Evolutionary conservation across 1,284 basidiomycete species (phyloP), one percentile per base, ranked within the genome.

Genomic region (Dichomitus squalens): DNA sequence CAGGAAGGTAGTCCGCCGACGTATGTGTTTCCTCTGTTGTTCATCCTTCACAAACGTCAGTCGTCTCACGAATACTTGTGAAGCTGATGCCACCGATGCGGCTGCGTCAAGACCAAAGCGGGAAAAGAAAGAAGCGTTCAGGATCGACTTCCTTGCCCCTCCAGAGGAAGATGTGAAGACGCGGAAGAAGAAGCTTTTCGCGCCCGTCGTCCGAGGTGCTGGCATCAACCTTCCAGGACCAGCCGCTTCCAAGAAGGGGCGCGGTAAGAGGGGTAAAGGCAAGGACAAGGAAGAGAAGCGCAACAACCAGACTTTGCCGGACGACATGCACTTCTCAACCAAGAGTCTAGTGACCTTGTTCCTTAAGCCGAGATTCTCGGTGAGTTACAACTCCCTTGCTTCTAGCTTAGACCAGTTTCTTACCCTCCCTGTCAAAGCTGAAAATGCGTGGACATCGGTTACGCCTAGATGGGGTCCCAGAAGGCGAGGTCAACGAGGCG

Each of bases 291-390:
- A 85, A 65, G 61, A 59, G 41, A 90, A 84, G 75, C 86, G 84
- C 40, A 87, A 91, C 56, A 86, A 93, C 57, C 90, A 94, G 68
- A 83, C 88, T 7, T 79, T 99, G 49, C 96, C 96, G 1, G 95
- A 98, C 67, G 96, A 99, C 72, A 97, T 96, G 87, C 96, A 98
- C 73, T 99, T 99, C 72, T 92, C 89, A 51, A 93, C 89, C 68
- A 82, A 88, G 62, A 92, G 96, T 67, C 81, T 99, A 7, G 82
- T 99, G 36, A 88, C 94, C 3, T 75, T 99, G 39, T 98, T 98
- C 80, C 76, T 98, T 68, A 99, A 99, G 75, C 96, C 95, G 34
- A 94, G 94, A 71, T 97, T 96, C 68, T 87, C 88, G 56, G 93
- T 96, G 20, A 18, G 33, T 35, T 29, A 70, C 60, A 85, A 78